Base-by-base conservation (phyloP, 441 rosid species). In the Flueggea neowawraea region DNA sequence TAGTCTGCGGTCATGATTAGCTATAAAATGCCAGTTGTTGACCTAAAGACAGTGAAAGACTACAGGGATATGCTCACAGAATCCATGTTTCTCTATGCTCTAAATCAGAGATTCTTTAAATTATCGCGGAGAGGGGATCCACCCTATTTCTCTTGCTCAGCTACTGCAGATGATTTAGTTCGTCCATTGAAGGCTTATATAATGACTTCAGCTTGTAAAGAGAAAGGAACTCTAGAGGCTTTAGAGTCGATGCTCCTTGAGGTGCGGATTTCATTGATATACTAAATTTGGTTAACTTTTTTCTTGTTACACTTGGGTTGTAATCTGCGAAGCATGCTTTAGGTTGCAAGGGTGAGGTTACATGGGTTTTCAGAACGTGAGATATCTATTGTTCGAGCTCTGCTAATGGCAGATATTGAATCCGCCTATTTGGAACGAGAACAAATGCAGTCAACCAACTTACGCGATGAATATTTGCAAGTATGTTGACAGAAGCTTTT, bases 341-440 rank as follows among this genome's bases (percentile, higher is more conserved):
- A 93, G 98, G 88, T 93, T 74, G 95, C 97, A 68, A 86, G 91
- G 78, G 87, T 90, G 60, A 86, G 87, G 39, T 73, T 88, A 63
- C 93, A 86, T 79, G 98, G 98, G 63, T 93, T 93, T 80, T 90
- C 97, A 55, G 98, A 93, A 51, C 93, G 85, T 62, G 98, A 93
- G 71, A 85, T 93, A 76, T 79, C 89, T 58, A 69, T 90, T 64
- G 98, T 84, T 54, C 86, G 89, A 57, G 91, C 98, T 68, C 75
- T 87, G 58, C 73, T 86, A 68, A 83, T 93, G 95, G 90, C 97
- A 0, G 96, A 90, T 79, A 89, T 93, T 57, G 97, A 93, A 80
- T 93, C 98, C 65, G 96, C 98, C 64, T 93, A 81, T 84, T 80
- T 93, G 74, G 97, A 93, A 73, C 97, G 97, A 68, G 97, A 93